Conservation (phyloP, 352 stramenopile genomes). For the Globisporangium echinulatum region DNA sequence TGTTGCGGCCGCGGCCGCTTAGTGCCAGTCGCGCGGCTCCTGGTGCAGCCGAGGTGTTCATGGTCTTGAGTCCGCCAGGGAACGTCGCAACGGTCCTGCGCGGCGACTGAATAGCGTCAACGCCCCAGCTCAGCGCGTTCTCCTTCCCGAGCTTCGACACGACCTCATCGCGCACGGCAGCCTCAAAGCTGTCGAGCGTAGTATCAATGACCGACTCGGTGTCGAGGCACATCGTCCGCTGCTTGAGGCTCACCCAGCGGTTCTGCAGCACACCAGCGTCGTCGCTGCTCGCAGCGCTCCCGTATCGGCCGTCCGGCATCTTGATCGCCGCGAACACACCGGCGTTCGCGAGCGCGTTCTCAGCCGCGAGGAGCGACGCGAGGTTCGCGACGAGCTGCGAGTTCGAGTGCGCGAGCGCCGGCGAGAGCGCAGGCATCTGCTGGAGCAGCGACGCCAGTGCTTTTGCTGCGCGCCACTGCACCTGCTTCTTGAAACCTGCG, state of each 20-base stretch:
- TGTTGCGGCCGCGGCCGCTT: neutral
- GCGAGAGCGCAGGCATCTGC: slow-evolving; percentile 47
- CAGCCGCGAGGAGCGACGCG: slow-evolving; percentile 39
- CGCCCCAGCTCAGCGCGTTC: slow-evolving; percentile 76
- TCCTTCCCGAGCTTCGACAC: slow-evolving; percentile 64
- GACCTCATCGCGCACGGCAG: slow-evolving; percentile 47
- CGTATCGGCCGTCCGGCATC: slow-evolving; percentile 15
- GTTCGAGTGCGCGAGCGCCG: slow-evolving; percentile 33
- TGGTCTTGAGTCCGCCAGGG: slow-evolving; percentile 3
- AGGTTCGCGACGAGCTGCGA: slow-evolving; percentile 65
- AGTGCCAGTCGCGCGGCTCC: neutral
- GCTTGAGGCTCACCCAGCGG: slow-evolving; percentile 65
- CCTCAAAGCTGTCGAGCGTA: slow-evolving; percentile 62
- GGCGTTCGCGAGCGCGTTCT: slow-evolving; percentile 36
- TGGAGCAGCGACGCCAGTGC: slow-evolving; percentile 63
- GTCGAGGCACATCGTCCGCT: slow-evolving; percentile 64
- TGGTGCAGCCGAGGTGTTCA: neutral
- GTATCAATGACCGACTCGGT: slow-evolving; percentile 64
- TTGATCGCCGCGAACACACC: slow-evolving; percentile 12
- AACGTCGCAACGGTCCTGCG: slow-evolving; percentile 23
- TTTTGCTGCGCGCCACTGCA: slow-evolving; percentile 77
- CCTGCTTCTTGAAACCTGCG: slow-evolving; percentile 71
- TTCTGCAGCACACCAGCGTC: slow-evolving; percentile 37
- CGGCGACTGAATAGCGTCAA: slow-evolving; percentile 79
- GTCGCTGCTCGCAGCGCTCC: slow-evolving; percentile 9